A percentile compares a stretch with the other conserved stretches of the same genome.
phyloP scores from a whole-genome alignment of 352 stramenopile species.

The Phytophthora brassicae region DNA sequence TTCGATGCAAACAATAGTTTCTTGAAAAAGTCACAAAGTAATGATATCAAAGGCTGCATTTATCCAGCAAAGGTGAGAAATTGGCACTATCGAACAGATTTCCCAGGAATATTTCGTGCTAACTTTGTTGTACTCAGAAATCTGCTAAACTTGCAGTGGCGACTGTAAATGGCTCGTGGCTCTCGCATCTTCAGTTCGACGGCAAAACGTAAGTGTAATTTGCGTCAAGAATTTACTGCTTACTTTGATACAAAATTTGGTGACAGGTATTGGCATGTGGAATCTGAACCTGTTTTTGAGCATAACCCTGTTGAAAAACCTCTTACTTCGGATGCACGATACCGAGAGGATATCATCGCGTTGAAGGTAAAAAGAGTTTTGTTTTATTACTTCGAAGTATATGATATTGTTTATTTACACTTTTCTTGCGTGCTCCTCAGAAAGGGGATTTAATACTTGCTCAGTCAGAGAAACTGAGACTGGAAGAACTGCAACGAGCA shows the following conservation, averaged over 20 bases:
- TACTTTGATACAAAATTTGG: background rate
- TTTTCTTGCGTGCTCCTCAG: slow-evolving; percentile 9
- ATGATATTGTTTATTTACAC: background rate
- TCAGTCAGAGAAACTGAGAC: slow-evolving; percentile 63
- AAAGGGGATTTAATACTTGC: slow-evolving; percentile 57
- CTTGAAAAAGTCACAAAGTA: slow-evolving; percentile 59
- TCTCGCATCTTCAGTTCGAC: slow-evolving; percentile 72
- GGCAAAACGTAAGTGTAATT: slow-evolving; percentile 50
- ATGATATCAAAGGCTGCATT: slow-evolving; percentile 78
- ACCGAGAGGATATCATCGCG: slow-evolving; percentile 62
- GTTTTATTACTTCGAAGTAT: too few relatives aligned
- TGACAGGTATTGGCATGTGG: slow-evolving; percentile 68
- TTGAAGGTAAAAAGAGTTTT: slow-evolving; percentile 44
- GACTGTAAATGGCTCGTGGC: slow-evolving; percentile 62
- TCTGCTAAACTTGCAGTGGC: slow-evolving; percentile 46
- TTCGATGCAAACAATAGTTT: slow-evolving; percentile 71
- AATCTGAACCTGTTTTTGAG: slow-evolving; percentile 63
- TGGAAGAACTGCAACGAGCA: slow-evolving; percentile 71
- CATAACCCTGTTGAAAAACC: slow-evolving; percentile 44
- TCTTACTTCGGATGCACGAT: slow-evolving; percentile 62
- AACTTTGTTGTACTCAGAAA: slow-evolving; percentile 27
- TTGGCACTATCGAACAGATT: background rate
- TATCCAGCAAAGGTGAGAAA: slow-evolving; percentile 42
- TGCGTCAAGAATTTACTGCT: too few relatives aligned
- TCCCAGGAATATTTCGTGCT: background rate